A percentile compares a stretch with the other conserved stretches of the same genome.
Conservation (phyloP, 1,284 basidiomycete species). For the Veloboletus limbatus region DNA sequence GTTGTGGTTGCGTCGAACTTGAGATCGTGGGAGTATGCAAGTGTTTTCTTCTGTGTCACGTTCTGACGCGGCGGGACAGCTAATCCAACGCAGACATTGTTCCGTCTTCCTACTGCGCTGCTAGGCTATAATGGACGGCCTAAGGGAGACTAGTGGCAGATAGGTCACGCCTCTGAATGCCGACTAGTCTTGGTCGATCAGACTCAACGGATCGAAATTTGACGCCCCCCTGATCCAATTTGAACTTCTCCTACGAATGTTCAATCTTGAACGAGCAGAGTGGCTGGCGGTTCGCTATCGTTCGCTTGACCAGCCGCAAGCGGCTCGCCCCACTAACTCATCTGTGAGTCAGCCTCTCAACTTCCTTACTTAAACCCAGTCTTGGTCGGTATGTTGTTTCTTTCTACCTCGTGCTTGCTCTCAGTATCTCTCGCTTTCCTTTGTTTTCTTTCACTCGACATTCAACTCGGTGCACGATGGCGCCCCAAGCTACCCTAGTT, state of each 20-base stretch:
- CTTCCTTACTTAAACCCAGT: constrained; percentile 13
- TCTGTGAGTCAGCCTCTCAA: constrained; percentile 26
- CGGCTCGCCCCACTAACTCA: not conserved
- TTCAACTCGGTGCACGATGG: constrained; percentile 19
- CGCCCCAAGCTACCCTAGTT: constrained; percentile 20
- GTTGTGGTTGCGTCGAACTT: no score
- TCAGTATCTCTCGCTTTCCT: constrained; percentile 8
- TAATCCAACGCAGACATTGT: no score
- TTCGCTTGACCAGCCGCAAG: constrained; percentile 9
- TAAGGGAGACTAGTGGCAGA: not conserved
- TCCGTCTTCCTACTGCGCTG: no score
- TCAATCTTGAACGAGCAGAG: not conserved
- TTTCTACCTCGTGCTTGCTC: constrained; percentile 12
- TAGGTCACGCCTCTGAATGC: not conserved
- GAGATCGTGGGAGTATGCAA: no score
- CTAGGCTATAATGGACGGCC: no score
- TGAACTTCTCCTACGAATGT: not conserved
- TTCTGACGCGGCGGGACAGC: no score
- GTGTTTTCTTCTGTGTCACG: no score
- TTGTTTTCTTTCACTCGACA: constrained; percentile 1
- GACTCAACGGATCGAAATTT: not conserved
- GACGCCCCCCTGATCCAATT: not conserved
- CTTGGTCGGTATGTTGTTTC: constrained; percentile 8
- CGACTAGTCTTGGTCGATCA: not conserved
- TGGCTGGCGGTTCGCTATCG: constrained; percentile 6